phyloP scores from a whole-genome alignment of 2,329 filamentous ascomycete genomes.

The Colletotrichum costaricense region DNA sequence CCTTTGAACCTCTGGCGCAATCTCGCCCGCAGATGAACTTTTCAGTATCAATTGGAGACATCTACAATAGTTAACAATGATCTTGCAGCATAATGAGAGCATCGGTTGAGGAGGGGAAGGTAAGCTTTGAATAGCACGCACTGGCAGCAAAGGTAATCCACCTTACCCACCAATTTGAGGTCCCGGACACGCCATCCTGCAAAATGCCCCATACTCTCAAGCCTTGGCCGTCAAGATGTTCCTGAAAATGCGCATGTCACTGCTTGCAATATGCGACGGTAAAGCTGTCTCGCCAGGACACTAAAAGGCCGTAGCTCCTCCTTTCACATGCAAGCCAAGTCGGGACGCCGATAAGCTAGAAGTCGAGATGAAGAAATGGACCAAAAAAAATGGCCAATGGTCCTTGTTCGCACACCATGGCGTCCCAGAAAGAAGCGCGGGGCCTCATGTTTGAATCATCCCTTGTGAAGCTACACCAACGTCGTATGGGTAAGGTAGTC shows the following conservation, averaged over 20 bases:
- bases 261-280: neutral
- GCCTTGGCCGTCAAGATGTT: neutral
- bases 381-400: neutral
- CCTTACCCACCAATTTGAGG: neutral
- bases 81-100: neutral
- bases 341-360: conserved; percentile 4
- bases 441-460: neutral
- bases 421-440: neutral
- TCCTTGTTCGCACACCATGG: neutral
- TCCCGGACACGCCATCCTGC: neutral
- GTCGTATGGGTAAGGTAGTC: too few species aligned
- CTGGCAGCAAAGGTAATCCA: neutral
- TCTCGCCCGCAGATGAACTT: neutral
- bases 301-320: neutral
- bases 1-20: neutral
- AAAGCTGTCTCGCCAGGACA: neutral
- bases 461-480: neutral
- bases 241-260: neutral
- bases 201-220: neutral
- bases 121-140: neutral
- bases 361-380: conserved; percentile 7
- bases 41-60: neutral
- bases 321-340: conserved; percentile 15
- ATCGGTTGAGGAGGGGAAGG: neutral
- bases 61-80: neutral